phyloP scores from a whole-genome alignment of 345 rosid genomes.

The Populus davidiana region DNA sequence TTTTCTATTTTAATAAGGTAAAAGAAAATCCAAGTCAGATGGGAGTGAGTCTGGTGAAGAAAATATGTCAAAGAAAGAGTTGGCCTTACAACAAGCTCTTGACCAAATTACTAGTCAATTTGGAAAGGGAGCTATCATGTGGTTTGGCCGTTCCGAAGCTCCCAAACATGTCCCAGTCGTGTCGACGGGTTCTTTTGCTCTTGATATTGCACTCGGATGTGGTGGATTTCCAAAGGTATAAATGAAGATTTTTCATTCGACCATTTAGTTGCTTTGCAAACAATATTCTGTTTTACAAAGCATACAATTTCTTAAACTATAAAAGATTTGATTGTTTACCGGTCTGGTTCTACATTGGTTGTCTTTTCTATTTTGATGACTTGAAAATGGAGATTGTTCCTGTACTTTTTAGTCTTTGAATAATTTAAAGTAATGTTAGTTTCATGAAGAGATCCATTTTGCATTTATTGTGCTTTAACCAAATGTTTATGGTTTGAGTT shows the following conservation, averaged over 20 bases:
- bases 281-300: neutral
- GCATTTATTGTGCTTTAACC: neutral
- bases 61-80: constrained; percentile 71
- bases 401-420: neutral
- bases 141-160: constrained; percentile 72
- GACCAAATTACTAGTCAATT: constrained; percentile 78
- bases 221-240: constrained; percentile 96
- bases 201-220: constrained; percentile 77
- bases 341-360: neutral
- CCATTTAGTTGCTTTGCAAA: neutral
- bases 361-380: neutral
- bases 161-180: constrained; percentile 71
- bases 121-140: constrained; percentile 94
- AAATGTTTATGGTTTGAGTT: neutral
- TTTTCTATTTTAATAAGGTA: constrained; percentile 42
- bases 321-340: neutral
- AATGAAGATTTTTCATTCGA: neutral
- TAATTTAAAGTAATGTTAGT: neutral
- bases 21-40: constrained; percentile 64
- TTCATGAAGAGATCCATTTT: neutral
- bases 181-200: constrained; percentile 86
- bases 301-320: neutral
- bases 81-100: constrained; percentile 81
- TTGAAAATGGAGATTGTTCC: neutral
- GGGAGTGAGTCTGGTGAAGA: constrained; percentile 70